These are phyloP conservation scores for Macrocybe gigantea DNA, from an alignment of 768 basidiomycete species.

Conservation along the genomic window DNA sequence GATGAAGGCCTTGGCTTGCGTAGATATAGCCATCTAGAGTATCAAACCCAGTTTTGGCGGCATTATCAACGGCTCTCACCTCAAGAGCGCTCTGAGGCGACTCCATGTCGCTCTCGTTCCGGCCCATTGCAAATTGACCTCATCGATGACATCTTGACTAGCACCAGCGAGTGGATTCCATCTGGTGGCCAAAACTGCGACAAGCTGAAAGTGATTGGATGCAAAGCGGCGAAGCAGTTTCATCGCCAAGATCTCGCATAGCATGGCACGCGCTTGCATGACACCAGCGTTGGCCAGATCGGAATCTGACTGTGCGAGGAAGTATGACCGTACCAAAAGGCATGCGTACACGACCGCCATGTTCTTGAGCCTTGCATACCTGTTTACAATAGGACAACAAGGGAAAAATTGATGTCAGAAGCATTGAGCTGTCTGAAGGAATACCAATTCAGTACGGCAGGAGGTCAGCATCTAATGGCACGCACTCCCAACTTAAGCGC, in stretches of 20 bases:
- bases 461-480: constrained; percentile 7
- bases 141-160: constrained; percentile 54
- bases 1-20: constrained; percentile 78
- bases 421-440: constrained; percentile 67
- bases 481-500: constrained; percentile 79
- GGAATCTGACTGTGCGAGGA: constrained; percentile 58
- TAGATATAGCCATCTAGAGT: constrained; percentile 80
- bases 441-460: too few relatives aligned
- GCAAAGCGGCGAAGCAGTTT: constrained; percentile 78
- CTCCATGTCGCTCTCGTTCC: constrained; percentile 55
- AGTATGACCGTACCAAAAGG: constrained; percentile 75
- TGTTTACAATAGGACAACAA: constrained; percentile 72
- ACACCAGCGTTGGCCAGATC: constrained; percentile 78
- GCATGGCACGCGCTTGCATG: constrained; percentile 57
- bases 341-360: constrained; percentile 72
- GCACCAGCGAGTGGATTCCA: constrained; percentile 88
- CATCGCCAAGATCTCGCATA: constrained; percentile 87
- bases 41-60: not conserved
- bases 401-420: constrained; percentile 74
- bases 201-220: constrained; percentile 66
- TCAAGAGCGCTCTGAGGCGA: constrained; percentile 81
- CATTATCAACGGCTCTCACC: constrained; percentile 33
- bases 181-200: constrained; percentile 71
- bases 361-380: constrained; percentile 74
- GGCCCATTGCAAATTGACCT: constrained; percentile 54